phyloP scores from a whole-genome alignment of 164 flowering plant species.

The Stephania japonica region DNA sequence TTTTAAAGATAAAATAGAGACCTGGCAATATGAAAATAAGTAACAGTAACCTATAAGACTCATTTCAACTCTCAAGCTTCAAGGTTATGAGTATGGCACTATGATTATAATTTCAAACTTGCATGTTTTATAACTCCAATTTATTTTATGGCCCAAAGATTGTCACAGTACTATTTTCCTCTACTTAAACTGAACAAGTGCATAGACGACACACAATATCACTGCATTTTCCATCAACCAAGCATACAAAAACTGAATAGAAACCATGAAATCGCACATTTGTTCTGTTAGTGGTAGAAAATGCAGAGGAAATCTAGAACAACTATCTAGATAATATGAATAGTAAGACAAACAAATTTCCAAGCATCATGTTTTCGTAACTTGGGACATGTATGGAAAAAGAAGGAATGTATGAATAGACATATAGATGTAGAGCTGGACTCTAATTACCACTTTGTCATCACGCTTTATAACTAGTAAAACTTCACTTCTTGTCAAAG shows the following conservation, averaged over 20 bases:
- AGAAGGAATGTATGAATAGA: too few species aligned
- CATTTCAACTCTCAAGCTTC: neutral
- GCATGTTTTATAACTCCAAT: neutral
- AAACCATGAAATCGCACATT: neutral
- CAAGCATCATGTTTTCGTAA: too few species aligned
- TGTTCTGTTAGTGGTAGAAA: neutral
- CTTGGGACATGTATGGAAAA: too few species aligned
- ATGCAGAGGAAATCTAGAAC: neutral
- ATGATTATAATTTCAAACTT: neutral
- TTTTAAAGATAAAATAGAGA: too few species aligned
- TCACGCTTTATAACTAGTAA: too few species aligned
- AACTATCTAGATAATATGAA: neutral
- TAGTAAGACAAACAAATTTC: neutral
- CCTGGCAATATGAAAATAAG: neutral
- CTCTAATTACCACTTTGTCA: too few species aligned
- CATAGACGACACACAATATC: neutral
- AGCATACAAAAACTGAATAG: neutral
- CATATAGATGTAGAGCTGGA: too few species aligned
- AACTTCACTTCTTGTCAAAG: too few species aligned
- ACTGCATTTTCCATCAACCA: neutral
- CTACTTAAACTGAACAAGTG: neutral
- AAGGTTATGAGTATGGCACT: neutral
- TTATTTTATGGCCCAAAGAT: neutral
- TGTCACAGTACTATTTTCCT: neutral
- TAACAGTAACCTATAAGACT: neutral